Conservation (phyloP, 2,329 filamentous ascomycete species). For the Immersiporthe knoxdaviesiana region DNA sequence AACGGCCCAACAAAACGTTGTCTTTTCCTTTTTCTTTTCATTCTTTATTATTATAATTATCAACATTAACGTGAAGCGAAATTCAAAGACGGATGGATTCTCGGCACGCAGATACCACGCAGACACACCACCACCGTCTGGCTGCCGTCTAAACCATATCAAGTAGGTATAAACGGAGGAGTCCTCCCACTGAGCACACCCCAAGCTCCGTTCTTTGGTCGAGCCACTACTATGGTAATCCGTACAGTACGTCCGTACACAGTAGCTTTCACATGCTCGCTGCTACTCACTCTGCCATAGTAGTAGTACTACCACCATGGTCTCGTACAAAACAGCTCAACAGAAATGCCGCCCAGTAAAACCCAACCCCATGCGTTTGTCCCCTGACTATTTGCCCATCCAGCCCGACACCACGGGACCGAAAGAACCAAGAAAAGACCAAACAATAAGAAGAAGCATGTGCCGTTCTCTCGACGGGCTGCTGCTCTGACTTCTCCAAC, state of each 20-base stretch:
- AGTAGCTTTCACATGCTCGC: slow-evolving; percentile 1
- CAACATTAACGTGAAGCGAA: background rate
- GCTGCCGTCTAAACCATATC: background rate
- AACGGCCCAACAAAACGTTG: background rate
- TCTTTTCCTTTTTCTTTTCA: background rate
- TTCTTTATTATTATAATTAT: background rate
- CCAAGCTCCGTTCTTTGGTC: background rate
- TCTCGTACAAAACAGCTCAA: no score
- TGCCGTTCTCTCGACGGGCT: background rate
- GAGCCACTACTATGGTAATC: no score
- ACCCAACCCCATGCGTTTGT: no score
- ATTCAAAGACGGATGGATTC: background rate
- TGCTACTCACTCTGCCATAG: background rate
- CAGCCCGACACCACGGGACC: background rate
- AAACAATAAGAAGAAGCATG: background rate
- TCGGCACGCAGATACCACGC: no score
- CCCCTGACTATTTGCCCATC: no score
- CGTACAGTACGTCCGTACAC: no score
- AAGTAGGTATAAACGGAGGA: slow-evolving; percentile 5
- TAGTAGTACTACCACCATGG: no score
- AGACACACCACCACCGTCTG: background rate
- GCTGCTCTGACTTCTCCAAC: background rate
- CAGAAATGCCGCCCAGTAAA: background rate
- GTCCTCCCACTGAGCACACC: background rate
- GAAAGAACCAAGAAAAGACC: no score